Percentiles rank a stretch among this genome's conserved stretches.
Conservation (phyloP, 31 red algal species). For the Odonthalia washingtoniensis region DNA sequence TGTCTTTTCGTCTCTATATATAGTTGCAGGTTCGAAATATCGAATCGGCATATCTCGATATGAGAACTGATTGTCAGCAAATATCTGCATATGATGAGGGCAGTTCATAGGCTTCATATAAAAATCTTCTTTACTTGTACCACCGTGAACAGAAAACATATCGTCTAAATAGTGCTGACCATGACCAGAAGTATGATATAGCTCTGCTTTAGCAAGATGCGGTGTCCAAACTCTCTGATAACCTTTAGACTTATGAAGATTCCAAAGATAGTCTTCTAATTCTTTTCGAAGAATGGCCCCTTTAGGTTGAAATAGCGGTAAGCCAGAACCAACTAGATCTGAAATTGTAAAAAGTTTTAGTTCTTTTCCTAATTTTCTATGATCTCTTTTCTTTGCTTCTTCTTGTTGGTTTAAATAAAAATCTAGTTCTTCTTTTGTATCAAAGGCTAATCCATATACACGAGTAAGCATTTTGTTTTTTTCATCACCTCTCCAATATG, state of each 20-base stretch:
- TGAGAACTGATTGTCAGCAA: slow-evolving; percentile 30
- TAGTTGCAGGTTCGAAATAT: slow-evolving; percentile 23
- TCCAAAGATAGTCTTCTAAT: slow-evolving; percentile 23
- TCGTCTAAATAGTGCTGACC: slow-evolving; percentile 2
- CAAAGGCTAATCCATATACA: slow-evolving; percentile 13
- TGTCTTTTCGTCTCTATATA: slow-evolving; percentile 17
- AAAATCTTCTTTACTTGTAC: slow-evolving; percentile 21
- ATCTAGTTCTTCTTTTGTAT: slow-evolving; percentile 13
- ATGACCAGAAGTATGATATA: slow-evolving; percentile 26
- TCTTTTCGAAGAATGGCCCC: slow-evolving; percentile 3
- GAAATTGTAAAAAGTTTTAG: slow-evolving; percentile 15
- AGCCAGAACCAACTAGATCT: slow-evolving; percentile 7
- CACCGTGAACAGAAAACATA: slow-evolving; percentile 5
- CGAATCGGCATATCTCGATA: slow-evolving; percentile 22
- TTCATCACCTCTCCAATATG: slow-evolving; percentile 22
- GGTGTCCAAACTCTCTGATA: slow-evolving; percentile 25
- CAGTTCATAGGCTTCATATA: slow-evolving; percentile 28
- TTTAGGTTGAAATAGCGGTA: background rate
- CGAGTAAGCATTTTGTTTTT: slow-evolving; percentile 20
- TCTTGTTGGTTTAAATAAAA: background rate
- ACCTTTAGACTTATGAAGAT: slow-evolving; percentile 19
- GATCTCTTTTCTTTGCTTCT: slow-evolving; percentile 28
- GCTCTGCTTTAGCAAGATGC: slow-evolving; percentile 8
- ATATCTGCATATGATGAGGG: slow-evolving; percentile 23
- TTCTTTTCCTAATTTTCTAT: slow-evolving; percentile 8